Conservation (phyloP, 2,329 filamentous ascomycete species). For the Paecilomyces sp. region DNA sequence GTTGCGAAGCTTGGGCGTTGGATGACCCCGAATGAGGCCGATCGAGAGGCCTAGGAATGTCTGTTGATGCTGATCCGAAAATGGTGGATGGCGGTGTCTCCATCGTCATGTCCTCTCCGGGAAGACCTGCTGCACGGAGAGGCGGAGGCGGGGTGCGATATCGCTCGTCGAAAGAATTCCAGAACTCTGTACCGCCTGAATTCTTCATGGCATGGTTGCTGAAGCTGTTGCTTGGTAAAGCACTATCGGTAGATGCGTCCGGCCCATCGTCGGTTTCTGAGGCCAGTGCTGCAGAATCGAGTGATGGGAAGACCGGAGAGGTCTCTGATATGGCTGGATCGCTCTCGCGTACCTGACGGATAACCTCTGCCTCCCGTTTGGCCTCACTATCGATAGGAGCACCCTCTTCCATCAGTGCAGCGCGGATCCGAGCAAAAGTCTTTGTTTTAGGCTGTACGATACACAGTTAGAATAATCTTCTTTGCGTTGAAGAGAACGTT, state of each 20-base stretch:
- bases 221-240: slow-evolving; percentile 60
- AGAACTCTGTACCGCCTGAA: slow-evolving; percentile 65
- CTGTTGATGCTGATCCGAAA: slow-evolving; percentile 15
- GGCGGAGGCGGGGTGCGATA: slow-evolving; percentile 58
- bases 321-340: slow-evolving; percentile 55
- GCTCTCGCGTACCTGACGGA: slow-evolving; percentile 88
- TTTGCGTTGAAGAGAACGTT: not conserved
- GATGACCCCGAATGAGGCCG: slow-evolving; percentile 29
- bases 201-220: slow-evolving; percentile 67
- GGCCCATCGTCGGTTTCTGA: slow-evolving; percentile 13
- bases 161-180: slow-evolving; percentile 70
- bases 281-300: slow-evolving; percentile 36
- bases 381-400: slow-evolving; percentile 84
- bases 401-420: slow-evolving; percentile 79
- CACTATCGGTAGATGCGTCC: slow-evolving; percentile 20
- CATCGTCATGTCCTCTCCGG: slow-evolving; percentile 36
- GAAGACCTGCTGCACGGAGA: slow-evolving; percentile 50
- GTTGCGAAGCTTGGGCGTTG: slow-evolving; percentile 32
- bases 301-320: slow-evolving; percentile 42
- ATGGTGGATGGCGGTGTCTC: slow-evolving; percentile 32
- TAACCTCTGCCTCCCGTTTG: slow-evolving; percentile 86
- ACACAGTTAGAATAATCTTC: slow-evolving; percentile 12
- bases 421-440: slow-evolving; percentile 86
- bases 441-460: slow-evolving; percentile 77
- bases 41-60: slow-evolving; percentile 26